Conservation (phyloP, 2,329 filamentous ascomycete species). For the Monosporascus sp. region DNA sequence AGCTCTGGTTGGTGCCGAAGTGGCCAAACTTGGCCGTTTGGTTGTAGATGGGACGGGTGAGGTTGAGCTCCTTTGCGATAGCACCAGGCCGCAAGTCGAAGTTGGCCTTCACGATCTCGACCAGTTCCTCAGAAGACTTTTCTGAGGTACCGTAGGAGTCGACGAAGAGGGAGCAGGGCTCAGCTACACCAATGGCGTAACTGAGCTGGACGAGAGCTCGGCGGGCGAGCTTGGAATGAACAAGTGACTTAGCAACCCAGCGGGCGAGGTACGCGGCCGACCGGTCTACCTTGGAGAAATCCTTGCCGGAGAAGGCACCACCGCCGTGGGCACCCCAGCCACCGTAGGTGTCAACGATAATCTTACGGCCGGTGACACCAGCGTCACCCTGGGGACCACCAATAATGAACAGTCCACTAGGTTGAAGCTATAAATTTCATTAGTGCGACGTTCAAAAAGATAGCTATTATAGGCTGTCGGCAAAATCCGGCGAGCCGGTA, state of each 20-base stretch:
- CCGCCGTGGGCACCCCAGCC: slow-evolving; percentile 99
- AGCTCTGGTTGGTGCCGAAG: slow-evolving; percentile 94
- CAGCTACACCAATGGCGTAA: slow-evolving; percentile 97
- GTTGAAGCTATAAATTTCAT: slow-evolving; percentile 59
- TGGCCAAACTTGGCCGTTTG: slow-evolving; percentile 99
- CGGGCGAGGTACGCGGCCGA: slow-evolving; percentile 95
- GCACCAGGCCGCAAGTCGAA: slow-evolving; percentile 98
- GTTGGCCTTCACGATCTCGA: slow-evolving; percentile 90
- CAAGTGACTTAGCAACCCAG: slow-evolving; percentile 98
- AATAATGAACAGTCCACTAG: slow-evolving; percentile 97
- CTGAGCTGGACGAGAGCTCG: slow-evolving; percentile 96
- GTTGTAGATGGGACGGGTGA: slow-evolving; percentile 95
- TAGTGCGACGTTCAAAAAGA: neutral
- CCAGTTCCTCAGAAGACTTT: slow-evolving; percentile 86
- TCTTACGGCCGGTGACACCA: slow-evolving; percentile 97
- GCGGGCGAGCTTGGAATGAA: slow-evolving; percentile 81
- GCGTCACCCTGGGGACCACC: slow-evolving; percentile 98
- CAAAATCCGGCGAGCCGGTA: neutral
- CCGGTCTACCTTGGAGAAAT: slow-evolving; percentile 99
- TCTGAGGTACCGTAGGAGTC: slow-evolving; percentile 94
- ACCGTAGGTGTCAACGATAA: slow-evolving; percentile 99
- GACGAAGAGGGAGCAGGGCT: slow-evolving; percentile 96
- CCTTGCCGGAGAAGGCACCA: slow-evolving; percentile 99
- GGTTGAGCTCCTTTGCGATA: slow-evolving; percentile 94
- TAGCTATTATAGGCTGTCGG: neutral